Evolutionary conservation across 257 asterid genomes (phyloP).

Genomic region (Phtheirospermum japonicum): DNA sequence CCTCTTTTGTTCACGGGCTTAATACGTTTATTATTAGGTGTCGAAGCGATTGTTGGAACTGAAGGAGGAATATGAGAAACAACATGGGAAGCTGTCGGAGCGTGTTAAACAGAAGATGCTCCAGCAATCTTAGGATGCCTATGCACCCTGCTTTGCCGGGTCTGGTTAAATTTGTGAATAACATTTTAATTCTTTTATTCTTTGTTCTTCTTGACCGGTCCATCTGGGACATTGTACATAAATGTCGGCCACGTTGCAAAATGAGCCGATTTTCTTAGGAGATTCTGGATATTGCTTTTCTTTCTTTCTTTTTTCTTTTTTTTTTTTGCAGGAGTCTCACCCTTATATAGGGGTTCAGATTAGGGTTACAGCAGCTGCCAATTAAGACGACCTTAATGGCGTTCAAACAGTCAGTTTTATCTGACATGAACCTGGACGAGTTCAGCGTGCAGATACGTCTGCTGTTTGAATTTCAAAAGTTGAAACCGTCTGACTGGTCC

Average conservation of each 20-base stretch:
- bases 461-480: no score
- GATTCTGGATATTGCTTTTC: background rate
- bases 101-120: constrained; percentile 42
- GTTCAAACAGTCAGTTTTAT: no score
- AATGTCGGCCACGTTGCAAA: constrained; percentile 8
- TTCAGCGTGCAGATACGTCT: no score
- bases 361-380: no score
- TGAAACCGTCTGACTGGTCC: no score
- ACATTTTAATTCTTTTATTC: constrained; percentile 22
- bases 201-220: constrained; percentile 16
- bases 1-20: background rate
- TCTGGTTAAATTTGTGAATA: constrained; percentile 27
- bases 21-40: constrained; percentile 41
- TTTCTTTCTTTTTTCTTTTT: no score
- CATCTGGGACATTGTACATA: constrained; percentile 27
- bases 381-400: no score
- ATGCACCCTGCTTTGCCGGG: background rate
- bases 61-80: constrained; percentile 71
- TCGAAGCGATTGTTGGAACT: constrained; percentile 63
- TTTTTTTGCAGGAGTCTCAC: no score
- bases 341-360: no score
- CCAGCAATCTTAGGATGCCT: constrained; percentile 35
- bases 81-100: constrained; percentile 44
- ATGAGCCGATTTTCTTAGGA: constrained; percentile 9
- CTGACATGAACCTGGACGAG: no score